Conservation (phyloP, 164 flowering plant genomes). For the grape (Vitis vinifera) region ASM3070453v1 NC_081822.1:6195501-6196000, state of each 20-base stretch:
- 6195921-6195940: too few relatives aligned
- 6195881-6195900: too few relatives aligned
- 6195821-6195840: neutral
- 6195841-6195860: constrained; percentile 1
- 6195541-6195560: constrained; percentile 62
- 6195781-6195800: too few relatives aligned
- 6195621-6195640: constrained; percentile 22
- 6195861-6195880: too few relatives aligned
- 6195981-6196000: too few relatives aligned
- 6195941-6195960: too few relatives aligned
- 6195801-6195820: neutral
- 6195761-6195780: neutral
- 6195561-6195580: constrained; percentile 47
- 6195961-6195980: too few relatives aligned
- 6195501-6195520: constrained; percentile 86
- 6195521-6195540: constrained; percentile 95
- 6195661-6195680: constrained; percentile 6
- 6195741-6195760: neutral
- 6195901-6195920: too few relatives aligned
- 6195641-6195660: constrained; percentile 12
- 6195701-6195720: neutral
- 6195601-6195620: neutral
- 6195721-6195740: constrained; percentile 12
- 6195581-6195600: constrained; percentile 21
- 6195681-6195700: neutral